These are phyloP conservation scores for Croton setiger DNA, from an alignment of 441 rosid species.

Conservation along the genomic window DNA sequence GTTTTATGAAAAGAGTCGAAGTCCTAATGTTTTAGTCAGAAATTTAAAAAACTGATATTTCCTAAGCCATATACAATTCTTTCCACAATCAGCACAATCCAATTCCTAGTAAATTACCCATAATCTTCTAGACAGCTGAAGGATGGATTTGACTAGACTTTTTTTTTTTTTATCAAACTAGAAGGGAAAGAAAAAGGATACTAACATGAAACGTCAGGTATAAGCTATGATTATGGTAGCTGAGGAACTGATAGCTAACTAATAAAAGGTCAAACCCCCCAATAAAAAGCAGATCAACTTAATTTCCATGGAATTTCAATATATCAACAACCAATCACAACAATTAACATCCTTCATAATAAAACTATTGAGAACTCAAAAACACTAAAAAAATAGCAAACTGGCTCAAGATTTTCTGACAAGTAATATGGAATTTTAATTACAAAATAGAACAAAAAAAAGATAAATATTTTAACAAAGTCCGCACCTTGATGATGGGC, in stretches of 20 bases:
- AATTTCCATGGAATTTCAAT: neutral
- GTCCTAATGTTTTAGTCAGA: neutral
- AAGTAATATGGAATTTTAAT: neutral
- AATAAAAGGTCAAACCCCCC: neutral
- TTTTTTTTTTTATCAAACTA: neutral
- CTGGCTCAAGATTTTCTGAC: neutral
- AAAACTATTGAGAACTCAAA: neutral
- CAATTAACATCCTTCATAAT: neutral
- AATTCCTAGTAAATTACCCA: neutral
- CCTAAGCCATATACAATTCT: neutral
- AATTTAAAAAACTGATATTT: neutral
- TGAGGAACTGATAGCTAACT: neutral
- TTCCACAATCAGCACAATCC: neutral
- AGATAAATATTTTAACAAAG: neutral
- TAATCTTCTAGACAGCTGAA: neutral
- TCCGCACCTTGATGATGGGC: slow-evolving; percentile 44
- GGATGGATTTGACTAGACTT: neutral
- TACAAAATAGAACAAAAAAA: neutral
- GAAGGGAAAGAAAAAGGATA: neutral
- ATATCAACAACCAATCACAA: neutral
- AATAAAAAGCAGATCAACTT: neutral
- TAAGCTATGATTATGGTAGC: neutral
- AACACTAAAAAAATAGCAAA: neutral
- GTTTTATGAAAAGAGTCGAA: no score
- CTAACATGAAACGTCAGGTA: no score